Evolutionary conservation across 805 yeast genomes (phyloP).

Genomic region (Sporopachydermia quercuum): DNA sequence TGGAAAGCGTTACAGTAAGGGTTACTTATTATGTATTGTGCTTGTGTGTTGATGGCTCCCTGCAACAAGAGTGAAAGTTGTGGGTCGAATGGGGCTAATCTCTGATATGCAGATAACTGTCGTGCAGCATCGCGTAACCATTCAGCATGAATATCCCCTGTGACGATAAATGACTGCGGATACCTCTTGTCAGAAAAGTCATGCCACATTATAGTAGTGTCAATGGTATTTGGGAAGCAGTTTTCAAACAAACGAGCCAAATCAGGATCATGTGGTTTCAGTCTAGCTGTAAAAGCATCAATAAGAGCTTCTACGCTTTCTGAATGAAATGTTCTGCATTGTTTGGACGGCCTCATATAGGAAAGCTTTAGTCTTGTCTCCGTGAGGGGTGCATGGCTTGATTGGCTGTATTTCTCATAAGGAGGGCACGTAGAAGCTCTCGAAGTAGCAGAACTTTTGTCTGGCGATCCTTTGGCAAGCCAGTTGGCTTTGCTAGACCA

Average conservation of each 20-base stretch:
- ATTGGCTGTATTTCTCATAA: constrained; percentile 44
- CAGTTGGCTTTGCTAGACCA: too few relatives aligned
- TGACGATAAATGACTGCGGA: constrained; percentile 64
- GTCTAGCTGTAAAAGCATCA: constrained; percentile 30
- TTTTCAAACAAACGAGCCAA: constrained; percentile 66
- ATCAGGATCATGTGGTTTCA: constrained; percentile 50
- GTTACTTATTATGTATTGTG: constrained; percentile 38
- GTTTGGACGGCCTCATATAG: constrained; percentile 56
- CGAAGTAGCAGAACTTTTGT: too few relatives aligned
- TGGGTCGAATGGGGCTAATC: constrained; percentile 37
- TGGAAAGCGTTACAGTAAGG: constrained; percentile 91
- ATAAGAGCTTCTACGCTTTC: constrained; percentile 46
- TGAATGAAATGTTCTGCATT: constrained; percentile 64
- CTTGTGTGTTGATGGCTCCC: constrained; percentile 78
- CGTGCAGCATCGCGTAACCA: constrained; percentile 84
- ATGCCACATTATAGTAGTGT: constrained; percentile 76
- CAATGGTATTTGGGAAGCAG: constrained; percentile 75
- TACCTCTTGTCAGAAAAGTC: constrained; percentile 10
- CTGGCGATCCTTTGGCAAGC: too few relatives aligned
- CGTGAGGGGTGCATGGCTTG: constrained; percentile 41
- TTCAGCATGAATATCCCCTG: constrained; percentile 90
- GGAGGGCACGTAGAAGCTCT: constrained; percentile 32
- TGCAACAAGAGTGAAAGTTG: constrained; percentile 35
- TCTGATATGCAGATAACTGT: constrained; percentile 64
- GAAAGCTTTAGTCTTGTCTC: constrained; percentile 44